Percentiles rank a stretch among this genome's conserved stretches.
Conservation (phyloP, 495 filamentous ascomycete species). For the Pyrenula massariospora region DNA sequence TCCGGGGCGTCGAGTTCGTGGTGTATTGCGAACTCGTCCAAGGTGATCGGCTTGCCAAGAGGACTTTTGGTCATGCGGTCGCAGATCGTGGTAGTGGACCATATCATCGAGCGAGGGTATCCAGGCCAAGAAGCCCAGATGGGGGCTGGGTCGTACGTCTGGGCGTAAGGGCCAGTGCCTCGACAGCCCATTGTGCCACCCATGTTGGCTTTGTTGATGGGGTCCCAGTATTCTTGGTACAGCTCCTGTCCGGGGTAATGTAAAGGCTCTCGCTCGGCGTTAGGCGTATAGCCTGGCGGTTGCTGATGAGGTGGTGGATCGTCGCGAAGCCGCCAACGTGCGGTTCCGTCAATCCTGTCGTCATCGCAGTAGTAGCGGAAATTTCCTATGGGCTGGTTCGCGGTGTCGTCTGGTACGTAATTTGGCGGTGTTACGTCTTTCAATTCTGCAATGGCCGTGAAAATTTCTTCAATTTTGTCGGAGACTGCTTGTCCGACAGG, state of each 20-base stretch:
- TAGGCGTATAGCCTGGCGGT: background rate
- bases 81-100: background rate
- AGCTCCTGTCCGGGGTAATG: background rate
- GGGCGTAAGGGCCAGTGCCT: background rate
- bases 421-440: background rate
- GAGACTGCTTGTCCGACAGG: background rate
- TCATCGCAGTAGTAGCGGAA: background rate
- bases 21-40: too few species aligned
- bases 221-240: background rate
- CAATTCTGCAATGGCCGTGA: background rate
- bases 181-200: background rate
- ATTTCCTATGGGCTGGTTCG: background rate
- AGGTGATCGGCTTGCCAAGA: too few species aligned
- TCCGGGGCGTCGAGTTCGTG: too few species aligned
- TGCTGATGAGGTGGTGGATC: background rate
- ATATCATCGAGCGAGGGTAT: background rate
- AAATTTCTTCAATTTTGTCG: background rate
- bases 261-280: background rate
- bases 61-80: too few species aligned
- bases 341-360: background rate
- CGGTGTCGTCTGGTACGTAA: background rate
- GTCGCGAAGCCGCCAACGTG: background rate
- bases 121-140: background rate
- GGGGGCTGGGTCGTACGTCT: background rate
- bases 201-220: background rate